These are phyloP conservation scores for Physaria fendleri DNA, from an alignment of 345 rosid species.

Conservation along the genomic window DNA sequence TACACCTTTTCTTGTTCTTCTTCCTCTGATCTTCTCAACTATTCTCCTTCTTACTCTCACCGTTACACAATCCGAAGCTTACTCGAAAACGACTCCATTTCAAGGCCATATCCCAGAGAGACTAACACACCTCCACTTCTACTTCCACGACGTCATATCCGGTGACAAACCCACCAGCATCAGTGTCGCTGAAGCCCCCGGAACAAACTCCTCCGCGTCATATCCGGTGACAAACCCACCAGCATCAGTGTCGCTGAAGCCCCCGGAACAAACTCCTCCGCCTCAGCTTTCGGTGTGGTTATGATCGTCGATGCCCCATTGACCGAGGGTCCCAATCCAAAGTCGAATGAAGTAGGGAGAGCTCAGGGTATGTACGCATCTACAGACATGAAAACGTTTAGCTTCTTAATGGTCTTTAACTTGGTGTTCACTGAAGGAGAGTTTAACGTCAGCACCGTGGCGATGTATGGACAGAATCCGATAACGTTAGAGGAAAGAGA, in stretches of 20 bases:
- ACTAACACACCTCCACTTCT: constrained; percentile 48
- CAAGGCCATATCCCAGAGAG: constrained; percentile 31
- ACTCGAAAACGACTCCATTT: constrained; percentile 22
- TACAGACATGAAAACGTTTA: constrained; percentile 28
- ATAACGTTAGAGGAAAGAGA: constrained; percentile 17
- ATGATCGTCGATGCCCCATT: constrained; percentile 47
- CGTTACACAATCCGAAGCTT: constrained; percentile 14
- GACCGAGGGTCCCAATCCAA: constrained; percentile 35
- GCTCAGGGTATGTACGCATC: constrained; percentile 50
- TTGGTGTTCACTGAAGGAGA: constrained; percentile 49
- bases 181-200: constrained; percentile 30
- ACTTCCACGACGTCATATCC: constrained; percentile 48
- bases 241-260: constrained; percentile 35
- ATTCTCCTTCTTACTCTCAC: constrained; percentile 13
- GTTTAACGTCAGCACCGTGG: constrained; percentile 51
- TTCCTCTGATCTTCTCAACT: background rate
- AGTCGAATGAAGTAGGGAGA: constrained; percentile 46
- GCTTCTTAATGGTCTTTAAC: constrained; percentile 45
- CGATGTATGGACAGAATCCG: constrained; percentile 44
- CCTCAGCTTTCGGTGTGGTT: constrained; percentile 35
- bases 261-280: constrained; percentile 24
- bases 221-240: constrained; percentile 37
- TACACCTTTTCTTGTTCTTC: background rate
- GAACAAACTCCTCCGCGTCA: constrained; percentile 44
- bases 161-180: constrained; percentile 40